Conservation (phyloP, 1,284 basidiomycete species). For the Coriolopsis trogii region DNA sequence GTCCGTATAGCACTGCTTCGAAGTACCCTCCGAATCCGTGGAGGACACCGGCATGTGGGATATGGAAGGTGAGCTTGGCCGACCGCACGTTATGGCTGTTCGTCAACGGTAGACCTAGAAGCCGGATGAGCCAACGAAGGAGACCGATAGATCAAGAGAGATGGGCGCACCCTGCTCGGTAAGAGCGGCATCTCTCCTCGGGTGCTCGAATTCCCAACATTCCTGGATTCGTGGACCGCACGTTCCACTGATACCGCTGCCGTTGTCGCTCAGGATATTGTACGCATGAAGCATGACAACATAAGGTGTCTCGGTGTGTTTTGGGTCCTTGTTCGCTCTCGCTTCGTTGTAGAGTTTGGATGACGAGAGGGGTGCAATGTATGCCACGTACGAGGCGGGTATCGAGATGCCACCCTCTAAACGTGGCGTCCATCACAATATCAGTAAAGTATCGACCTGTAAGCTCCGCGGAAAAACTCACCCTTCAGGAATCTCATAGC, state of each 20-base stretch:
- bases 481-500: constrained; percentile 89
- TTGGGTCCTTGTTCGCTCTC: constrained; percentile 62
- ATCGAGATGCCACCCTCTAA: constrained; percentile 94
- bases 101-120: constrained; percentile 77
- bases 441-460: background rate
- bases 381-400: constrained; percentile 93
- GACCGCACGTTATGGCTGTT: constrained; percentile 89
- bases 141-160: background rate
- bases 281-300: constrained; percentile 98
- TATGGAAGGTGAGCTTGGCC: constrained; percentile 84
- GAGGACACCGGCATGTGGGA: constrained; percentile 92
- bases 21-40: constrained; percentile 99
- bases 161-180: constrained; percentile 69
- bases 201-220: constrained; percentile 98
- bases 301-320: constrained; percentile 88
- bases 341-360: constrained; percentile 91
- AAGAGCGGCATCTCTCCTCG: constrained; percentile 75
- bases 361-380: constrained; percentile 91
- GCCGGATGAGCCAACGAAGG: background rate
- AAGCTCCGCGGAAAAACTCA: constrained; percentile 44
- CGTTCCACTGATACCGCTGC: constrained; percentile 57
- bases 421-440: too few species aligned
- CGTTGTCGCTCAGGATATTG: constrained; percentile 82
- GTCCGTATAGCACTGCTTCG: constrained; percentile 90
- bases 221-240: constrained; percentile 89